phyloP scores from a whole-genome alignment of 2,329 filamentous ascomycete genomes.

The Cryphonectria radicalis region DNA sequence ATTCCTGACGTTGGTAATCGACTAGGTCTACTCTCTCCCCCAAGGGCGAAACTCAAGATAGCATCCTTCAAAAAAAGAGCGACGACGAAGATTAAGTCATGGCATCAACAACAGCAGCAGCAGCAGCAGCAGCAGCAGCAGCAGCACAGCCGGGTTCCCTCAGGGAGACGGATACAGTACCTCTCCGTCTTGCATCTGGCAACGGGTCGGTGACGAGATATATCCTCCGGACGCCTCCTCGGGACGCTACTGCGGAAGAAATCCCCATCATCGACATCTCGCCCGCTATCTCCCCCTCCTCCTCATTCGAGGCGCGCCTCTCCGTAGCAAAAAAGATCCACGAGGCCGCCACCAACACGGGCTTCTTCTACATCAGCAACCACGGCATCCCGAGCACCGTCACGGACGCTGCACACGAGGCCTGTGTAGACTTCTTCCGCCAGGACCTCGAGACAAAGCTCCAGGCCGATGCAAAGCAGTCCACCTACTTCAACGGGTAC shows the following conservation, averaged over 20 bases:
- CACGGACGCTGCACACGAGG: slow-evolving; percentile 38
- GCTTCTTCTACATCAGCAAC: slow-evolving; percentile 61
- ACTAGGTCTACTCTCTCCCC: background rate
- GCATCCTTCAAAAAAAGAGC: background rate
- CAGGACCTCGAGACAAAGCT: slow-evolving; percentile 51
- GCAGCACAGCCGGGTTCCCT: background rate
- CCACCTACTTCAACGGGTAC: slow-evolving; percentile 54
- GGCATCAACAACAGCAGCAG: background rate
- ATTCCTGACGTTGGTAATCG: background rate
- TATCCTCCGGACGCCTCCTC: slow-evolving; percentile 41
- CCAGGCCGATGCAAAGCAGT: slow-evolving; percentile 40
- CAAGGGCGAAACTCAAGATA: background rate
- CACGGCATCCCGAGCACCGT: slow-evolving; percentile 48
- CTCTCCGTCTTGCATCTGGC: slow-evolving; percentile 43
- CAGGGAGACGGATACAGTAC: slow-evolving; percentile 31
- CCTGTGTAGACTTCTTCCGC: slow-evolving; percentile 51
- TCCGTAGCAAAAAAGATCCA: slow-evolving; percentile 32
- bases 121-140: background rate
- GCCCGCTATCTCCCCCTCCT: slow-evolving; percentile 39
- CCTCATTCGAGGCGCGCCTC: slow-evolving; percentile 19
- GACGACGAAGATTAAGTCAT: background rate
- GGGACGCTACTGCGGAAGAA: slow-evolving; percentile 46
- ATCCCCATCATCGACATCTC: slow-evolving; percentile 60
- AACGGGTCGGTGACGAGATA: slow-evolving; percentile 44
- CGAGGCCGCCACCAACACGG: slow-evolving; percentile 52